Evolutionary conservation across 2,329 filamentous ascomycete genomes (phyloP).

Genomic region (Aspergillus hortae): DNA sequence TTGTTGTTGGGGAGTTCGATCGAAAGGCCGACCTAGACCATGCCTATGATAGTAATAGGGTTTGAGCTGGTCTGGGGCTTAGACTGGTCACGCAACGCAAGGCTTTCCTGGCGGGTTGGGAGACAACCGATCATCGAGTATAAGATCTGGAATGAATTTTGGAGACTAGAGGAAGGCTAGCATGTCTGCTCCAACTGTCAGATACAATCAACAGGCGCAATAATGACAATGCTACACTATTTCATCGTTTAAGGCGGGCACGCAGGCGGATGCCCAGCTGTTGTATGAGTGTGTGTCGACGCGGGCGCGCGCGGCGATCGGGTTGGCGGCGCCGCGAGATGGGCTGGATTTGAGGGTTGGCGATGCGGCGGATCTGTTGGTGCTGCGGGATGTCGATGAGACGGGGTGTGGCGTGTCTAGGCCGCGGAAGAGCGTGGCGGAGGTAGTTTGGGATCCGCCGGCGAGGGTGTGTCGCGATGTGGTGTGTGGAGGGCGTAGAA

Average conservation of each 20-base stretch:
- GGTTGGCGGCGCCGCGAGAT: constrained; percentile 13
- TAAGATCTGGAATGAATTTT: no score
- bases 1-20: no score
- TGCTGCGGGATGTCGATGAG: constrained; percentile 28
- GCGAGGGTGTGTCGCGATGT: constrained; percentile 23
- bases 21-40: no score
- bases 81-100: no score
- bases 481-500: constrained; percentile 19
- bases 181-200: neutral
- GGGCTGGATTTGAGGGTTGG: constrained; percentile 11
- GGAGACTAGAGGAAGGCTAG: neutral
- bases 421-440: constrained; percentile 28
- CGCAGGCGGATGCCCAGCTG: constrained; percentile 54
- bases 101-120: no score
- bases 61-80: no score
- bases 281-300: constrained; percentile 55
- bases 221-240: neutral
- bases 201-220: neutral
- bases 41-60: no score
- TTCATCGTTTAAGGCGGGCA: constrained; percentile 53
- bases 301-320: constrained; percentile 38
- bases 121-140: no score
- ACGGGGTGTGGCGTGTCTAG: constrained; percentile 26
- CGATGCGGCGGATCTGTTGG: constrained; percentile 17
- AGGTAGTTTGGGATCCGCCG: constrained; percentile 39